Percentiles rank a stretch among this genome's conserved stretches.
phyloP scores from a whole-genome alignment of 2,329 filamentous ascomycete genomes.

The Botrytis cinerea region DNA sequence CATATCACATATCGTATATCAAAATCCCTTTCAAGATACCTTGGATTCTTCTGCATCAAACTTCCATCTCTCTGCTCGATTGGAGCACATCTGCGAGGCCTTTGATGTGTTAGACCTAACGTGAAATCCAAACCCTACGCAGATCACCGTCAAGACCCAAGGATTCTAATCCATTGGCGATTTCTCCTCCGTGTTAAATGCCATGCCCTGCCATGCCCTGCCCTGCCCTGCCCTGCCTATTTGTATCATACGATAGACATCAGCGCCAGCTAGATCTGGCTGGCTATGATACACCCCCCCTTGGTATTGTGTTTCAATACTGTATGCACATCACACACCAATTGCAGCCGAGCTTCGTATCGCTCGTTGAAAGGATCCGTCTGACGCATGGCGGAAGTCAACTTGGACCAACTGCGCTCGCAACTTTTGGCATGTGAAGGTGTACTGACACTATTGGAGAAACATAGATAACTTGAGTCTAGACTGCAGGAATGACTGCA shows the following conservation, averaged over 20 bases:
- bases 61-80: neutral
- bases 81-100: neutral
- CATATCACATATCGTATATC: neutral
- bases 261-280: neutral
- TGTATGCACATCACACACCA: neutral
- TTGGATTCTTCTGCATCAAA: neutral
- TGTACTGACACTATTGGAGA: neutral
- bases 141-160: neutral
- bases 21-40: neutral
- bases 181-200: neutral
- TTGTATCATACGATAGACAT: neutral
- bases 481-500: neutral
- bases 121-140: neutral
- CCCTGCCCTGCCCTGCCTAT: neutral
- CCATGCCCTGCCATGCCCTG: neutral
- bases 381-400: neutral
- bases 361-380: neutral
- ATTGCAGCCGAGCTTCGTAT: neutral
- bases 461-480: neutral
- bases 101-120: neutral
- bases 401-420: neutral
- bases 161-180: neutral
- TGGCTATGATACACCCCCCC: neutral
- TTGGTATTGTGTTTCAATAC: neutral
- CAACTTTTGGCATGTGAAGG: constrained; percentile 11